phyloP scores from a whole-genome alignment of 495 filamentous ascomycete genomes.

The Cryomyces minteri region DNA sequence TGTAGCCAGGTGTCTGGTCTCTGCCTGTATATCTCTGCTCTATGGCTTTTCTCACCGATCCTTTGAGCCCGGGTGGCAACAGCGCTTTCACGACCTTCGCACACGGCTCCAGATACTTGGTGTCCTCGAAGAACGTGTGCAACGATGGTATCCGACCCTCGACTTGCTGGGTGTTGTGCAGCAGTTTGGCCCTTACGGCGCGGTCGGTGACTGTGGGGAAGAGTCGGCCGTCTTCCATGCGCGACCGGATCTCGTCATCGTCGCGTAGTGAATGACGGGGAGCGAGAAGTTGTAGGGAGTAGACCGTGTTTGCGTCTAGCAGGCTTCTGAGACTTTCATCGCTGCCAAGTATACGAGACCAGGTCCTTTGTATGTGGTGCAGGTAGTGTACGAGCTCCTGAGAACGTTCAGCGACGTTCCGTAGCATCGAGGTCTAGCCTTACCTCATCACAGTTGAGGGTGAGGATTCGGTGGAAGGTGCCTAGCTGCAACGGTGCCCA shows the following conservation, averaged over 20 bases:
- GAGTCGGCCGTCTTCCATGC: not conserved
- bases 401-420: no score
- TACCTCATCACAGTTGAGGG: constrained; percentile 4
- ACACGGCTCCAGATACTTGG: constrained; percentile 16
- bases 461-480: constrained; percentile 2
- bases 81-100: constrained; percentile 12
- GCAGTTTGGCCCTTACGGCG: not conserved
- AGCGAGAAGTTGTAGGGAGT: not conserved
- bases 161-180: not conserved
- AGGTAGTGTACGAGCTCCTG: constrained; percentile 1
- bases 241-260: not conserved
- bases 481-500: constrained; percentile 1
- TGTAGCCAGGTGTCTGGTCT: not conserved
- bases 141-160: constrained; percentile 12
- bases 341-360: not conserved
- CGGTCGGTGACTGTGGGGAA: not conserved
- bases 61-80: constrained; percentile 9
- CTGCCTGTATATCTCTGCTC: not conserved
- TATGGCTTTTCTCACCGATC: constrained; percentile 2
- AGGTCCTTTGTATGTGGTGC: not conserved
- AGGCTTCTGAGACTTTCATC: no score
- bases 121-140: constrained; percentile 15
- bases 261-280: not conserved
- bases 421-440: no score
- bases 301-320: not conserved